Evolutionary conservation across 371 early-diverging fungal species (phyloP), one percentile per base, ranked within the genome.

Genomic region (Mortierella sp.): DNA sequence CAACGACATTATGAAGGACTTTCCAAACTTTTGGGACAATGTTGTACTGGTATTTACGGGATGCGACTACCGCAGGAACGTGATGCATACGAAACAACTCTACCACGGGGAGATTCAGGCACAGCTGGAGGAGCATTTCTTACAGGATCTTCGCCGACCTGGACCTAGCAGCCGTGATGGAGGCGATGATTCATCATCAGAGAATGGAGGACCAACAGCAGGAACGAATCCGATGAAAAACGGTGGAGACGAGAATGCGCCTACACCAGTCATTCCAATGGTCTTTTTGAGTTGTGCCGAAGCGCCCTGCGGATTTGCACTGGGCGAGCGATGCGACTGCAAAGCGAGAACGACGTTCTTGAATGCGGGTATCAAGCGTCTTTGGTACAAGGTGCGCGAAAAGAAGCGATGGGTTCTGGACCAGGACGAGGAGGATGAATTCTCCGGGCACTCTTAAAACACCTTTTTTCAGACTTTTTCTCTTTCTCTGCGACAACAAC

Each of bases 21-120:
- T 86, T 40, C 85, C 87, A 14, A 74, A 76, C 31, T 89, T 88
- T 79, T 89, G 90, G 89, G 76, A 89, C 34, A 86, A 90, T 71
- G 88, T 88, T 14, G 68, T 90, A 7, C 70, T 90, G 3, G 90
- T 90, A 0, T 90, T 90, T 71, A 90, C 90, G 8, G 77, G 88
- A 52, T 87, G 87, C 11, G 90, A 90, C 58, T 89, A 87, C 79
- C 71, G 79, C 19, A 71, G 83, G 37, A 71, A 83, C 24, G 79
- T 83, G 22, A 78, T 78, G 75, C 66, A 73, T 22, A 83, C 83
- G 2, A 83, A 83, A 34, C 78, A 83, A 58, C 43, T 83, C 8
- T 83, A 78, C 65, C 79, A 78, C 22, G 76, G 61, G 14, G 79
- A 74, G 73, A 63, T 83, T 10, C 79, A 78, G 52, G 44, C 50